phyloP scores from a whole-genome alignment of 1,284 basidiomycete species.

The Fomes fomentarius region DNA sequence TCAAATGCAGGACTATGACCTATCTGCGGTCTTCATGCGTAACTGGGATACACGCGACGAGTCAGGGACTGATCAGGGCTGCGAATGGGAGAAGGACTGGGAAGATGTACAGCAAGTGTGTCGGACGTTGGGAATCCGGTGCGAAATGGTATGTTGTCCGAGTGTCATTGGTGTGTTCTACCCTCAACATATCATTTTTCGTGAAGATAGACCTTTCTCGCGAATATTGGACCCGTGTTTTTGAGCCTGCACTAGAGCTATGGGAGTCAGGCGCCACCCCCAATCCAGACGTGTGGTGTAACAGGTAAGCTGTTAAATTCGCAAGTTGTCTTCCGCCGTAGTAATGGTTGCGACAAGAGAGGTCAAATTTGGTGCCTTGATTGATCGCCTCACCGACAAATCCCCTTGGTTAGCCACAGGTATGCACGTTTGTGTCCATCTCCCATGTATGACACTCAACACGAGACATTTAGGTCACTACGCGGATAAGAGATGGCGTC shows the following conservation, averaged over 20 bases:
- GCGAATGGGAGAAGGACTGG: conserved; percentile 97
- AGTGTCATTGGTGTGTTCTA: too few species aligned
- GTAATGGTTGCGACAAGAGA: conserved; percentile 52
- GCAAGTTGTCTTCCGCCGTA: not conserved
- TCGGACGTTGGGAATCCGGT: conserved; percentile 64
- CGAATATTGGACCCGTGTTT: conserved; percentile 90
- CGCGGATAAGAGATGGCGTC: conserved; percentile 67
- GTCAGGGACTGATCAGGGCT: conserved; percentile 73
- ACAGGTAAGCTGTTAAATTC: conserved; percentile 54
- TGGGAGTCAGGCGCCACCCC: conserved; percentile 86
- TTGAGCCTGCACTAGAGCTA: conserved; percentile 76
- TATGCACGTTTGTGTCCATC: conserved; percentile 35
- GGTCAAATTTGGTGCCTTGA: conserved; percentile 91
- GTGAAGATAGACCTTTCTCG: conserved; percentile 78
- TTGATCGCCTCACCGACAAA: conserved; percentile 59
- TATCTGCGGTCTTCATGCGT: conserved; percentile 92
- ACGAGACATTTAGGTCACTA: conserved; percentile 95
- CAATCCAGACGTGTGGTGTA: conserved; percentile 95
- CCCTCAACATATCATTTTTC: not conserved
- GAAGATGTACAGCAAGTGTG: conserved; percentile 87
- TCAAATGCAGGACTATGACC: conserved; percentile 65
- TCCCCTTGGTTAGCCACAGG: conserved; percentile 80
- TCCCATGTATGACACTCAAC: too few species aligned
- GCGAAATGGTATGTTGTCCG: conserved; percentile 58
- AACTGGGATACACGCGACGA: conserved; percentile 90